Percentiles rank a stretch among this genome's conserved stretches.
Conservation (phyloP, 2,329 filamentous ascomycete genomes). For the Exophiala sp. region DNA sequence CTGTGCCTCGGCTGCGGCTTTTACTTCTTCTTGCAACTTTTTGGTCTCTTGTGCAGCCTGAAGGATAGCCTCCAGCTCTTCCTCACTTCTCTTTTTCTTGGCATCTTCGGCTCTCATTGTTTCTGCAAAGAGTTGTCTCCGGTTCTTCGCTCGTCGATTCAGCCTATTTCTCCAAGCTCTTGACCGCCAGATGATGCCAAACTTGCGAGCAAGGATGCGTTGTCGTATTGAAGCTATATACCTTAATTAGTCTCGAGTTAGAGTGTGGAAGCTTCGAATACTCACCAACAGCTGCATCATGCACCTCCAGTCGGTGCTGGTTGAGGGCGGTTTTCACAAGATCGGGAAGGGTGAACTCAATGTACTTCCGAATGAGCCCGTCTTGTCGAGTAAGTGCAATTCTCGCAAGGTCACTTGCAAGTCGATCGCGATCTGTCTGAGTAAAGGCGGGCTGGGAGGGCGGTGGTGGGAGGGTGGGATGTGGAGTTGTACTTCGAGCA, state of each 20-base stretch:
- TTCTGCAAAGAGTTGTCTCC: slow-evolving; percentile 33
- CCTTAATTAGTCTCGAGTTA: background rate
- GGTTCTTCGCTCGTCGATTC: slow-evolving; percentile 35
- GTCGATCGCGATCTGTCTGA: slow-evolving; percentile 7
- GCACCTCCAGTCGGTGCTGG: slow-evolving; percentile 17
- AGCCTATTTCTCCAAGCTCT: slow-evolving; percentile 35
- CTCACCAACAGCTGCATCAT: slow-evolving; percentile 20
- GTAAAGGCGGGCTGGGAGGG: slow-evolving; percentile 6
- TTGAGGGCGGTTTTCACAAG: slow-evolving; percentile 17
- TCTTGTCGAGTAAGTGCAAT: slow-evolving; percentile 18
- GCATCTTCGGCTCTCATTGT: slow-evolving; percentile 23
- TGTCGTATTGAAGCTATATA: slow-evolving; percentile 31
- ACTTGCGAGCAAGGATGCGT: slow-evolving; percentile 35
- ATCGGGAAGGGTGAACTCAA: slow-evolving; percentile 21
- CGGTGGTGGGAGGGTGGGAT: slow-evolving; percentile 7
- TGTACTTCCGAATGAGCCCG: slow-evolving; percentile 23
- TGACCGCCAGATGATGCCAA: slow-evolving; percentile 37
- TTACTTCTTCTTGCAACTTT: slow-evolving; percentile 21
- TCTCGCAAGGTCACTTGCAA: slow-evolving; percentile 13
- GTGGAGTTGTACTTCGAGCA: slow-evolving; percentile 13
- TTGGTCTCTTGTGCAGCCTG: slow-evolving; percentile 23
- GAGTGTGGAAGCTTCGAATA: background rate
- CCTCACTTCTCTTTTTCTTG: slow-evolving; percentile 23
- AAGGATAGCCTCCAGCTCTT: slow-evolving; percentile 25
- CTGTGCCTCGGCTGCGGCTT: slow-evolving; percentile 8